Percentiles rank a stretch among this genome's conserved stretches.
Evolutionary conservation across 495 filamentous ascomycete genomes (phyloP).

Genomic region (Neurospora sp.): DNA sequence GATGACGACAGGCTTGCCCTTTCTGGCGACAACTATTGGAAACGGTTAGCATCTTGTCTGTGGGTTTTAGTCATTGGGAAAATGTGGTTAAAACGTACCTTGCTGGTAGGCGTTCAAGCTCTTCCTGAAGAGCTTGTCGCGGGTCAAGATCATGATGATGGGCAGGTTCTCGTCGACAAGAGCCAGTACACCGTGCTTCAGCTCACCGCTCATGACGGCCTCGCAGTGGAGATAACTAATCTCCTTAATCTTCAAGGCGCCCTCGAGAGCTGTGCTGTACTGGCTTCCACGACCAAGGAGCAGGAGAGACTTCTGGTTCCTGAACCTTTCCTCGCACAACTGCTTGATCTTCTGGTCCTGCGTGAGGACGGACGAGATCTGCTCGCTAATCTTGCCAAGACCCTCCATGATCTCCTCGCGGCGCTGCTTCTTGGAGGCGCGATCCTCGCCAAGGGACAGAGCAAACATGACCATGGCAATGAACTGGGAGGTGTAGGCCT

Average conservation of each 20-base stretch:
- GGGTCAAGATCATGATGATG: conserved; percentile 98
- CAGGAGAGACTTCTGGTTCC: conserved; percentile 91
- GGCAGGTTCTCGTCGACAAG: conserved; percentile 96
- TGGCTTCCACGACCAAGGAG: conserved; percentile 90
- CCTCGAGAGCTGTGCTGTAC: conserved; percentile 94
- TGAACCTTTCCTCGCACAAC: conserved; percentile 80
- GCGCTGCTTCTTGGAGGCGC: conserved; percentile 85
- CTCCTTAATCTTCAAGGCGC: conserved; percentile 98
- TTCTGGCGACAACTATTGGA: conserved; percentile 71
- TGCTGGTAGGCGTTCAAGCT: conserved; percentile 98
- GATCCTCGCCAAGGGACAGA: conserved; percentile 87
- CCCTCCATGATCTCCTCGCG: conserved; percentile 96
- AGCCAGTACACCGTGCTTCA: conserved; percentile 96
- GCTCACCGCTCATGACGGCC: conserved; percentile 98
- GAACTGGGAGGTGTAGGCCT: conserved; percentile 98
- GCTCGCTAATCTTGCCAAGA: conserved; percentile 71
- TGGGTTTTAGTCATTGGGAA: neutral
- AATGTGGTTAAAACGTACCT: conserved; percentile 45
- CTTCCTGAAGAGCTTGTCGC: conserved; percentile 91
- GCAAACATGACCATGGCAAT: conserved; percentile 99
- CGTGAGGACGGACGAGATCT: conserved; percentile 84
- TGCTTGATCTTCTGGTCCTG: conserved; percentile 90
- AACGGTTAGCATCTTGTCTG: conserved; percentile 6
- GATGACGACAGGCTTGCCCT: conserved; percentile 93
- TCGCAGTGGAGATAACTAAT: conserved; percentile 99